Percentiles rank a stretch among this genome's conserved stretches.
These are phyloP conservation scores for Oryza glaberrima DNA, from an alignment of 176 grass and related monocot genomes.

Conservation along the genomic window DNA sequence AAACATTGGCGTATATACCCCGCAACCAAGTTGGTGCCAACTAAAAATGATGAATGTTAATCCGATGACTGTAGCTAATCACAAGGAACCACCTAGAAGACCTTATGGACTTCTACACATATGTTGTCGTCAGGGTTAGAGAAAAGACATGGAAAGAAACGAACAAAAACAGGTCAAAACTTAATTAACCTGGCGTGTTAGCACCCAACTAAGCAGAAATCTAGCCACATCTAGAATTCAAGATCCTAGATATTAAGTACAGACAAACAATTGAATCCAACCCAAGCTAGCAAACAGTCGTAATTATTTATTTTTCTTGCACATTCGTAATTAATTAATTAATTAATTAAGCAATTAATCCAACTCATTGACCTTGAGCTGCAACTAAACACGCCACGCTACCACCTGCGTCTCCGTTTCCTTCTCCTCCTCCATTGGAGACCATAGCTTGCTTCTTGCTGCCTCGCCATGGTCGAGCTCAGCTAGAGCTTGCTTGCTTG, in stretches of 20 bases:
- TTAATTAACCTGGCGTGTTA: neutral
- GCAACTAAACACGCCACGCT: slow-evolving; percentile 15
- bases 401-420: neutral
- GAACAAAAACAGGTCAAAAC: neutral
- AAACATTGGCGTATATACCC: too few species aligned
- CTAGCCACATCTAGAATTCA: neutral
- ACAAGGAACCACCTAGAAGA: neutral
- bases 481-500: slow-evolving; percentile 21
- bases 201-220: neutral
- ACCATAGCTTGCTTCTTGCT: neutral
- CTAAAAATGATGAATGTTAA: too few species aligned
- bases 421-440: neutral
- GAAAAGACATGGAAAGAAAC: neutral
- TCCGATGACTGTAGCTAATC: neutral
- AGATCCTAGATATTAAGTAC: neutral
- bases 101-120: neutral
- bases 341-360: slow-evolving; percentile 4
- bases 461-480: neutral
- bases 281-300: neutral
- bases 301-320: neutral
- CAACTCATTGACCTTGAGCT: slow-evolving; percentile 11
- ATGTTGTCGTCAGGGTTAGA: neutral
- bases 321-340: too few species aligned
- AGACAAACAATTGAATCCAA: slow-evolving; percentile 1
- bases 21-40: too few species aligned